phyloP scores from a whole-genome alignment of 495 filamentous ascomycete genomes.

The Hyaloscypha finlandica region DNA sequence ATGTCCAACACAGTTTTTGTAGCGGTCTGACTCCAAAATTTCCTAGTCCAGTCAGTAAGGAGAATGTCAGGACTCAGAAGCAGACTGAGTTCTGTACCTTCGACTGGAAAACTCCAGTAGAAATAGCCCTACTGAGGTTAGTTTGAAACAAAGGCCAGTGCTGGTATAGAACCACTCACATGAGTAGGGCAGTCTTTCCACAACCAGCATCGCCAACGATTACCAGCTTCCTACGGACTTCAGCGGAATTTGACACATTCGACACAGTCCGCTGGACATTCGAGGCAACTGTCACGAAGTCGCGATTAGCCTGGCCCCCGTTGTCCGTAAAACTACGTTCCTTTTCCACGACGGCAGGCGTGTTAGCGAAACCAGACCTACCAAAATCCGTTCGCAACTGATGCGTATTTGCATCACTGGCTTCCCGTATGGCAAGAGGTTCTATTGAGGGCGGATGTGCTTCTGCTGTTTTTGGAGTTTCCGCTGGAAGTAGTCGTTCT shows the following conservation, averaged over 20 bases:
- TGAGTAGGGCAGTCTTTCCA: conserved; percentile 36
- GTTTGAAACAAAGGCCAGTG: neutral
- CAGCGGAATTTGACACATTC: neutral
- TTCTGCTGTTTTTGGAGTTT: no score
- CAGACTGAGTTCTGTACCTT: neutral
- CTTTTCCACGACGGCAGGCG: neutral
- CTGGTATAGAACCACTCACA: conserved; percentile 28
- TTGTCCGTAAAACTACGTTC: neutral
- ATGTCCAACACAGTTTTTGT: conserved; percentile 37
- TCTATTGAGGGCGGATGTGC: no score
- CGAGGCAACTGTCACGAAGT: conserved; percentile 8
- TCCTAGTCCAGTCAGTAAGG: conserved; percentile 3
- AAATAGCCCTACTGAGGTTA: conserved; percentile 5
- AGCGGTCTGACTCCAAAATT: conserved; percentile 19
- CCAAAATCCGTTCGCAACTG: neutral
- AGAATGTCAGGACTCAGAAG: neutral
- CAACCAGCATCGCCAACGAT: conserved; percentile 31
- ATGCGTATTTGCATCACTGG: neutral
- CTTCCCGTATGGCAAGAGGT: neutral
- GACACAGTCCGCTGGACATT: neutral
- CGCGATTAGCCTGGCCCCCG: neutral
- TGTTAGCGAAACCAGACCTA: neutral
- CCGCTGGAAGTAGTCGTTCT: no score
- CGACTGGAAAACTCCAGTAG: neutral
- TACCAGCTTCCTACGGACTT: conserved; percentile 9